Evolutionary conservation across 2,329 filamentous ascomycete species (phyloP), one percentile per base, ranked within the genome.

Genomic region (Ceratocystis diversiconidia): DNA sequence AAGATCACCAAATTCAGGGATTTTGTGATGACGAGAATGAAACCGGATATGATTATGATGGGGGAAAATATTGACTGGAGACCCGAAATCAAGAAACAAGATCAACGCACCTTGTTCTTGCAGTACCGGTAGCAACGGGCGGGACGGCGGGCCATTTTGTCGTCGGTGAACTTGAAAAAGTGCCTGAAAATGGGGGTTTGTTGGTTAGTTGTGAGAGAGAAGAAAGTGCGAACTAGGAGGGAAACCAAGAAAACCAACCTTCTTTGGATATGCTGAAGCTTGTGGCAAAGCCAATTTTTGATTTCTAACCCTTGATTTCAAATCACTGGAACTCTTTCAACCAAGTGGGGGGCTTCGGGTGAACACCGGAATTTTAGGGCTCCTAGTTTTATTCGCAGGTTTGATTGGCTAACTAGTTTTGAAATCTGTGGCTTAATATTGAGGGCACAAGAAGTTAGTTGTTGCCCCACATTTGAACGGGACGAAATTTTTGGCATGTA

Each of bases 41-140:
- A 36, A n/a, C 32, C 7, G 17, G 55, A n/a, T 30, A 17, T 59
- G 28, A 59, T 36, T 59, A 3, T 36, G 55, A 36, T n/a, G 15
- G 55, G 3, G 30, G 17, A 57, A 64, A 32, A 59, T 50, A 36
- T 57, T 19, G 48, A 61, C 64, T 61, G 46, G 10, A 68, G 43
- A 59, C 1, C 46, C 25, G n/a, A 65, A 30, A 67, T 44, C 1
- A 48, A 28, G 32, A 36, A 61, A 52, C 61, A 68, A 66, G 66
- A 68, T 63, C 62, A 70, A 80, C 88, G 81, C 78, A 95, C 91
- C 91, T 96, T 96, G 88, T 97, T 99, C 90, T 99, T 99, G 92
- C 94, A 99, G 89, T 99, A 99, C 78, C 94, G 88, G 87, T 96
- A 99, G 85, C 94, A 99, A 85, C 94, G 89, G 77, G 94, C 94